A percentile compares a stretch with the other conserved stretches of the same genome.
Evolutionary conservation across 208 protist genomes (phyloP).

Genomic region (Porcisia hertigi): DNA sequence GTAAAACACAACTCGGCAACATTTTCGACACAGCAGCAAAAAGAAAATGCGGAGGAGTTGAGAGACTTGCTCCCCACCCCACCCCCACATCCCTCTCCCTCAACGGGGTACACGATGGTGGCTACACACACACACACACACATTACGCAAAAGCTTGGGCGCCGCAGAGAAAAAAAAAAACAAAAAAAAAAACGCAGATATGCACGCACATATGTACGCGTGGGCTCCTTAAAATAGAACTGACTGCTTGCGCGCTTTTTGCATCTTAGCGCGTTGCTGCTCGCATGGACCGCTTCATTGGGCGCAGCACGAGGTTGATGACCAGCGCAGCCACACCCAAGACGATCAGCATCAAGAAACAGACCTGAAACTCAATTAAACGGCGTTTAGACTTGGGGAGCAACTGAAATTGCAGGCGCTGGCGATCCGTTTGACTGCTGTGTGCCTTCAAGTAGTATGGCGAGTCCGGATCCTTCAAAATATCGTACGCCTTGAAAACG

Average conservation of each 20-base stretch:
- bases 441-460: constrained; percentile 84
- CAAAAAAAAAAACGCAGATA: background rate
- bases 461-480: constrained; percentile 80
- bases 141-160: background rate
- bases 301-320: constrained; percentile 60
- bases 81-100: too few species aligned
- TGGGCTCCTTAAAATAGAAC: too few species aligned
- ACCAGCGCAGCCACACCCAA: constrained; percentile 47
- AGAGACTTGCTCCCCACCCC: too few species aligned
- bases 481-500: constrained; percentile 77
- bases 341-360: constrained; percentile 49
- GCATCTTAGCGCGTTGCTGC: constrained; percentile 61
- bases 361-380: constrained; percentile 70
- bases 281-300: constrained; percentile 66
- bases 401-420: constrained; percentile 83
- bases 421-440: constrained; percentile 66
- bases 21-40: too few species aligned
- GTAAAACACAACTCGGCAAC: too few species aligned
- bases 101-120: too few species aligned
- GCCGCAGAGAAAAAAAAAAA: background rate
- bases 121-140: too few species aligned
- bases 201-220: background rate
- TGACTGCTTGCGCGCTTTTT: background rate
- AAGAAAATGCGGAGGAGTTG: too few species aligned
- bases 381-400: constrained; percentile 72